phyloP scores from a whole-genome alignment of 2,329 filamentous ascomycete species.

The Sporothrix brasiliensis region DNA sequence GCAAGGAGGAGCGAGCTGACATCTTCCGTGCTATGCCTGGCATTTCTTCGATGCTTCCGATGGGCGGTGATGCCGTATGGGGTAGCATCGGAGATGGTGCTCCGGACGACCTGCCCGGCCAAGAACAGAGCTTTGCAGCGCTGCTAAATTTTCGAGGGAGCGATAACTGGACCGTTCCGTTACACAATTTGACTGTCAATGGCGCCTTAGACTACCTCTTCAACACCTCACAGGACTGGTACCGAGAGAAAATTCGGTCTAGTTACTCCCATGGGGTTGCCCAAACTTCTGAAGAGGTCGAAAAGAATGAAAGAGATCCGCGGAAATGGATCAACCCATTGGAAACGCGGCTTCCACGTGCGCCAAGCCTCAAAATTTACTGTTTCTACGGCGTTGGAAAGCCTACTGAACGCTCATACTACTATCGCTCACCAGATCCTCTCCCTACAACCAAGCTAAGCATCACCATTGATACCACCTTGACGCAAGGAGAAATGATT shows the following conservation, averaged over 20 bases:
- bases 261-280: slow-evolving; percentile 91
- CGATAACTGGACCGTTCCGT: slow-evolving; percentile 64
- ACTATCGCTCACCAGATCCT: slow-evolving; percentile 72
- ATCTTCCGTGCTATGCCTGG: slow-evolving; percentile 97
- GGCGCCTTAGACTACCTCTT: slow-evolving; percentile 78
- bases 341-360: slow-evolving; percentile 81
- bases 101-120: slow-evolving; percentile 78
- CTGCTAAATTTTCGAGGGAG: slow-evolving; percentile 79
- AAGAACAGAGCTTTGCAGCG: slow-evolving; percentile 74
- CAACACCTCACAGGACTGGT: slow-evolving; percentile 82
- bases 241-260: slow-evolving; percentile 67
- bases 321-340: slow-evolving; percentile 94
- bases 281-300: slow-evolving; percentile 75
- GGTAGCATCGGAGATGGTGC: slow-evolving; percentile 78
- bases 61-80: slow-evolving; percentile 94
- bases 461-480: slow-evolving; percentile 70
- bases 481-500: slow-evolving; percentile 58
- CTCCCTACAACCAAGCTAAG: slow-evolving; percentile 69
- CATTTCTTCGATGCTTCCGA: slow-evolving; percentile 92
- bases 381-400: slow-evolving; percentile 98
- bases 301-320: slow-evolving; percentile 74
- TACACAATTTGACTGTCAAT: slow-evolving; percentile 77
- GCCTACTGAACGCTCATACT: slow-evolving; percentile 89
- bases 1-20: slow-evolving; percentile 84
- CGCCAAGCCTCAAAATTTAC: slow-evolving; percentile 89